phyloP scores from a whole-genome alignment of 148 eudicot species.

The Euryodendron excelsum region DNA sequence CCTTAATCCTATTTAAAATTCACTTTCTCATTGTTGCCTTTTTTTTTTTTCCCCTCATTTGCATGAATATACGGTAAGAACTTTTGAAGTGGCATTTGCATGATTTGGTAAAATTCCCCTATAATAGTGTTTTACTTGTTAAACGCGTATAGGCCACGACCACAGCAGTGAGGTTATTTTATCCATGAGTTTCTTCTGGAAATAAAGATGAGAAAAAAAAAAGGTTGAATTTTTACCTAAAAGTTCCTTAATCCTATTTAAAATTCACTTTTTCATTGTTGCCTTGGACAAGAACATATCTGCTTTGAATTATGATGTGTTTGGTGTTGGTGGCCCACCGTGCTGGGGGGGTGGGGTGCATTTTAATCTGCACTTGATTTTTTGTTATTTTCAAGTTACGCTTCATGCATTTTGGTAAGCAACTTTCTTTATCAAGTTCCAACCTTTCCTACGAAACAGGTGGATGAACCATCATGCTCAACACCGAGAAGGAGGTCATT shows the following conservation, averaged over 20 bases:
- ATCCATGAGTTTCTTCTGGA: neutral
- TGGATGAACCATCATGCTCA: slow-evolving; percentile 95
- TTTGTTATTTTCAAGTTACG: neutral
- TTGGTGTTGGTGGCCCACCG: neutral
- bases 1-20: neutral
- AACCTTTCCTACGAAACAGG: slow-evolving; percentile 37
- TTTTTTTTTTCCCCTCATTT: slow-evolving; percentile 9
- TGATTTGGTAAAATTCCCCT: neutral
- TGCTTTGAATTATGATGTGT: neutral
- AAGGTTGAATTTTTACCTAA: neutral
- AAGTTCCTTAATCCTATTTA: neutral
- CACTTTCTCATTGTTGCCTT: neutral
- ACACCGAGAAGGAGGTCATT: slow-evolving; percentile 82
- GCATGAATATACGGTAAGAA: slow-evolving; percentile 74
- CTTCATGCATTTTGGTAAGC: no score
- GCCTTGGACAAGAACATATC: neutral
- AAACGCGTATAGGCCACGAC: neutral
- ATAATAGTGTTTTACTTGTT: no score
- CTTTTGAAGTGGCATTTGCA: neutral
- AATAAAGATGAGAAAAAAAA: neutral
- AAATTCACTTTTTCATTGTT: neutral
- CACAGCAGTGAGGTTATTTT: neutral
- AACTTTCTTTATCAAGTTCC: neutral
- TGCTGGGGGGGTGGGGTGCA: no score
- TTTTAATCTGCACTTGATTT: neutral